Conservation (phyloP, 2,329 filamentous ascomycete genomes). For the Alternaria sp. region DNA sequence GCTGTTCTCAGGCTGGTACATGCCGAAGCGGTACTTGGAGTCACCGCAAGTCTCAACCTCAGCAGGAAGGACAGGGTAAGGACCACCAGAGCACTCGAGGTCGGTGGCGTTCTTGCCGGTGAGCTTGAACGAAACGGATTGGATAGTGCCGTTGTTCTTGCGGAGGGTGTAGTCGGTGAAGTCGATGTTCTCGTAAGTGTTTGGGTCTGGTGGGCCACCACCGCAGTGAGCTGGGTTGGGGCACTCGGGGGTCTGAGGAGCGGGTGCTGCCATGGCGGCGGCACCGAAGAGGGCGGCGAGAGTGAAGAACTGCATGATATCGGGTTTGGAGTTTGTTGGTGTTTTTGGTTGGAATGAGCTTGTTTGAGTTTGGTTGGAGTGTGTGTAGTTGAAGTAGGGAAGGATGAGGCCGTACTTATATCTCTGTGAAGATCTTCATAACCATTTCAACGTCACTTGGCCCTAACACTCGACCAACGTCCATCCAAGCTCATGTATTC, state of each 20-base stretch:
- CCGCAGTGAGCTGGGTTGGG: conserved; percentile 35
- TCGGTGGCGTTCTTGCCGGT: conserved; percentile 26
- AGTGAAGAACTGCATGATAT: conserved; percentile 33
- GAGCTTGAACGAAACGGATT: conserved; percentile 32
- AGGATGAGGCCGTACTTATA: conserved; percentile 24
- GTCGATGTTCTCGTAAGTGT: conserved; percentile 31
- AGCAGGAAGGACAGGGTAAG: conserved; percentile 23
- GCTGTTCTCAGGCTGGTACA: conserved; percentile 14
- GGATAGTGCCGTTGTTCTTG: conserved; percentile 29
- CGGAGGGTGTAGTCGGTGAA: conserved; percentile 30
- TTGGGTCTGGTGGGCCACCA: conserved; percentile 15
- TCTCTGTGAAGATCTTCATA: conserved; percentile 2
- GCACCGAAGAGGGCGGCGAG: conserved; percentile 29
- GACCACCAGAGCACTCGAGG: conserved; percentile 20
- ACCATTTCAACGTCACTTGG: conserved; percentile 18
- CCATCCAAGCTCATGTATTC: conserved; percentile 12
- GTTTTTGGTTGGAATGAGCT: neutral
- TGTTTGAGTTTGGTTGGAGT: neutral
- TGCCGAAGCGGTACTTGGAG: conserved; percentile 29
- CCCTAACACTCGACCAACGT: neutral
- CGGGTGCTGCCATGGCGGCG: conserved; percentile 30
- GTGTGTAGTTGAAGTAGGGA: neutral
- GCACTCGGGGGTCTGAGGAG: conserved; percentile 30
- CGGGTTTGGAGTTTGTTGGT: conserved; percentile 4
- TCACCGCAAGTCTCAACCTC: conserved; percentile 25